These are phyloP conservation scores for Aspergillus brunneoviolaceus DNA, from an alignment of 2,329 filamentous ascomycete genomes.

Conservation along the genomic window DNA sequence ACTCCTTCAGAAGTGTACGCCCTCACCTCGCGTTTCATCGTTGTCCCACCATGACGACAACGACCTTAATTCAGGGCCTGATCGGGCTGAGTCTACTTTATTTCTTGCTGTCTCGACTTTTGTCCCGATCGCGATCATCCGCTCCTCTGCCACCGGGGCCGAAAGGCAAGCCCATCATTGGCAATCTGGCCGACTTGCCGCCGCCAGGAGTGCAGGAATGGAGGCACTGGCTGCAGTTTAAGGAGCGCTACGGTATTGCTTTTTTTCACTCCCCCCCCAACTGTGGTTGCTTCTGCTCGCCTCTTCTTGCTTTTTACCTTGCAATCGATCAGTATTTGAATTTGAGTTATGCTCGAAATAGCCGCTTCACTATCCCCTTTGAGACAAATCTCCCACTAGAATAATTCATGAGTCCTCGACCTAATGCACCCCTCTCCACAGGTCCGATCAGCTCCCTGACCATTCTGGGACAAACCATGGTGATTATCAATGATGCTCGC, in stretches of 20 bases:
- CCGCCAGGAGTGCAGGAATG: slow-evolving; percentile 36
- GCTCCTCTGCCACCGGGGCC: slow-evolving; percentile 49
- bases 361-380: too few relatives aligned
- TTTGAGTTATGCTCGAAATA: too few relatives aligned
- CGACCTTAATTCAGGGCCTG: background rate
- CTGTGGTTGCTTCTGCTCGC: background rate
- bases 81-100: background rate
- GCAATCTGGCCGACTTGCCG: slow-evolving; percentile 51
- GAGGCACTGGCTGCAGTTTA: slow-evolving; percentile 43
- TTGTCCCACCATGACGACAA: background rate
- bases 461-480: slow-evolving; percentile 32
- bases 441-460: slow-evolving; percentile 36
- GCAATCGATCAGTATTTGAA: too few relatives aligned
- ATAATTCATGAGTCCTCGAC: background rate
- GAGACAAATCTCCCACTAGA: too few relatives aligned
- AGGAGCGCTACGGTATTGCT: slow-evolving; percentile 36
- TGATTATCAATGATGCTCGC: slow-evolving; percentile 34
- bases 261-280: background rate
- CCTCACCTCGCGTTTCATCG: background rate
- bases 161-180: slow-evolving; percentile 47
- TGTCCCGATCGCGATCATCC: background rate
- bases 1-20: background rate
- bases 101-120: background rate
- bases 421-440: slow-evolving; percentile 3
- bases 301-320: too few relatives aligned